Evolutionary conservation across 2,329 filamentous ascomycete genomes (phyloP).

Genomic region (Chaetomium globosum): DNA sequence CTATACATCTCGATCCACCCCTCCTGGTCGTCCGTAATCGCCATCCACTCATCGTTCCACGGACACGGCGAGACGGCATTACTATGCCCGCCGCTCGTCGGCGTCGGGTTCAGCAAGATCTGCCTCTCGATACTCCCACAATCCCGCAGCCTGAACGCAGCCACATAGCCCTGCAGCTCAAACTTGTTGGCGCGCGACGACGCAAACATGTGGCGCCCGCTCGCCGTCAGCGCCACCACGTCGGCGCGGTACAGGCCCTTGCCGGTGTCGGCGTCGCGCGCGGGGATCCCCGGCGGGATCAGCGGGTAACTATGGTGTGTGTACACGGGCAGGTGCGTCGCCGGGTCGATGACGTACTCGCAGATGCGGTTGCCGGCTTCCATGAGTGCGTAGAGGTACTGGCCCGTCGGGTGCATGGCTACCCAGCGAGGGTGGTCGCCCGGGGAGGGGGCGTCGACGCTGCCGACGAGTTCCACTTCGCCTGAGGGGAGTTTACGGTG

Average conservation of each 20-base stretch:
- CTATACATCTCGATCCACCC: constrained; percentile 87
- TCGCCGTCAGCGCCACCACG: constrained; percentile 73
- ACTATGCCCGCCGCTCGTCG: constrained; percentile 83
- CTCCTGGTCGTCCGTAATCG: constrained; percentile 84
- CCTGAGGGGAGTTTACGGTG: constrained; percentile 70
- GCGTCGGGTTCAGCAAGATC: constrained; percentile 79
- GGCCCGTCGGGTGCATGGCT: constrained; percentile 75
- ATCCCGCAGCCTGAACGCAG: constrained; percentile 72
- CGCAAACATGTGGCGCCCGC: constrained; percentile 77
- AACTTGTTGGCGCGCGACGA: constrained; percentile 78
- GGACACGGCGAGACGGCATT: constrained; percentile 85
- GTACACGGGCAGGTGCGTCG: constrained; percentile 74
- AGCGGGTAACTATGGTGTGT: constrained; percentile 76
- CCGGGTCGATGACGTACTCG: constrained; percentile 77
- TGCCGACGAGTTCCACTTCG: constrained; percentile 69
- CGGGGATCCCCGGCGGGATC: constrained; percentile 70
- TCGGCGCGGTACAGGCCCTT: constrained; percentile 77
- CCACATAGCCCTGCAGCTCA: constrained; percentile 77
- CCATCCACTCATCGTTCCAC: constrained; percentile 87
- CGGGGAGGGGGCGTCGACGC: constrained; percentile 68
- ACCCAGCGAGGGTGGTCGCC: constrained; percentile 87
- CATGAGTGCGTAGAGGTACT: constrained; percentile 84
- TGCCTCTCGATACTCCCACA: constrained; percentile 74
- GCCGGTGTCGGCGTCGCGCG: constrained; percentile 45
- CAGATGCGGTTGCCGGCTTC: constrained; percentile 84